Base-by-base conservation (phyloP, 805 yeast species). In the Lipomyces starkeyi region DNA sequence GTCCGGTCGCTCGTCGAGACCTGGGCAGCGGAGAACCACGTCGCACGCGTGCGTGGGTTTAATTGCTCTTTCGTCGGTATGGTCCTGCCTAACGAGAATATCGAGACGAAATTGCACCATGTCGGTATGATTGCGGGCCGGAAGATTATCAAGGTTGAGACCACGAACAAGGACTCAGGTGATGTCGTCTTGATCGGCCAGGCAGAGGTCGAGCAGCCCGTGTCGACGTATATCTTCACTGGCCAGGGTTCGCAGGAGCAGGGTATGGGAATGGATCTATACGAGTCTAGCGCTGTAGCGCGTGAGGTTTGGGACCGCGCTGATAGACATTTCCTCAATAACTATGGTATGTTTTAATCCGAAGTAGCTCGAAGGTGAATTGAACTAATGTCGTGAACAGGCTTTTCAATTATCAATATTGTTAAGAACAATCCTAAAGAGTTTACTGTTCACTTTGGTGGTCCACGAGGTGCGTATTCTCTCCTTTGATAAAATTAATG, bases 231-330 rank as follows among this genome's bases (percentile, higher is more conserved):
- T 79, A 97, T 95, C 67, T 95, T 96, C 83, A 95, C 99, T 73
- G 99, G 99, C 78, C 99, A 95, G 85, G 99, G 99, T 80, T 94
- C 99, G 69, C 99, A 95, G 83, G 99, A 96, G 81, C 99, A 96
- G 84, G 98, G 98, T 80, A 95, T 95, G 99, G 99, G 99, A 85
- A 95, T 95, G 99, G 99, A 95, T 80, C 86, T 95, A 78, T 95
- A 95, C 81, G 88, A 88, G 73, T 85, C 90, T 55, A 91, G 97
- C 61, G 93, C 87, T 37, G 97, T 95, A 79, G 99, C 99, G 63
- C 88, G 88, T 76, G 87, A 87, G 72, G 98, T 95, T 71, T 95
- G 99, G 99, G 98, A 95, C 80, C 90, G 92, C 79, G 99, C 99
- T 70, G 99, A 95, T 79, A 80, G 81, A 67, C 99, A 96, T 81